A percentile compares a stretch with the other conserved stretches of the same genome.
Conservation (phyloP, 2,329 filamentous ascomycete species). For the Cercospora berteroae region DNA sequence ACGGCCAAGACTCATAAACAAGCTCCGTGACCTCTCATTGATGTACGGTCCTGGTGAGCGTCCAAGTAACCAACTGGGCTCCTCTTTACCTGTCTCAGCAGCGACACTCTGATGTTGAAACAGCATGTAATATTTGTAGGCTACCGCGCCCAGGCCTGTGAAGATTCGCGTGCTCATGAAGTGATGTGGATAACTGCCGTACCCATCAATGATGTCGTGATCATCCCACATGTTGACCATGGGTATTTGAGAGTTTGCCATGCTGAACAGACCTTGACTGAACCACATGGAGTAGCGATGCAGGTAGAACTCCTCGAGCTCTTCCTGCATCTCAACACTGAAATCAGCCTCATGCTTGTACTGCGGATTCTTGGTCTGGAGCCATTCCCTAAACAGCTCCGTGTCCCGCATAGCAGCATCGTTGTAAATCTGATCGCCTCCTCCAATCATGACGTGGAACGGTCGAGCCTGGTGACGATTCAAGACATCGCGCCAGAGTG, state of each 20-base stretch:
- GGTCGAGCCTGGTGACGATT: constrained; percentile 88
- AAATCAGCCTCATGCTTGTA: constrained; percentile 79
- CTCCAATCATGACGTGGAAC: constrained; percentile 98
- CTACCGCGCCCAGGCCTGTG: constrained; percentile 81
- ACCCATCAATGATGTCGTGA: constrained; percentile 70
- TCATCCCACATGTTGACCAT: constrained; percentile 99
- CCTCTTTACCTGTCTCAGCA: constrained; percentile 74
- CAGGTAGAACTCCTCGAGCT: constrained; percentile 85
- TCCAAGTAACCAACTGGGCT: constrained; percentile 90
- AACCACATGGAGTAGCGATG: constrained; percentile 93
- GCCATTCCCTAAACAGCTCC: constrained; percentile 76
- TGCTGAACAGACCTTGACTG: constrained; percentile 88
- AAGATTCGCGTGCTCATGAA: constrained; percentile 91
- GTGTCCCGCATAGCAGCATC: constrained; percentile 77
- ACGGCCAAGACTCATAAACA: constrained; percentile 80
- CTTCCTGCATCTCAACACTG: constrained; percentile 76
- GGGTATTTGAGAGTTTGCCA: constrained; percentile 90
- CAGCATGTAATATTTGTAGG: constrained; percentile 98
- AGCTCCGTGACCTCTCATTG: constrained; percentile 74
- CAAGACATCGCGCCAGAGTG: constrained; percentile 92
- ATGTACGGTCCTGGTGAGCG: constrained; percentile 83
- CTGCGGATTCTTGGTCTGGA: constrained; percentile 72
- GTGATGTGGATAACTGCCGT: constrained; percentile 85
- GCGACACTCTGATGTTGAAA: constrained; percentile 93
- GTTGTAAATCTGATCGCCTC: constrained; percentile 96